These are phyloP conservation scores for Sparassis latifolia DNA, from an alignment of 1,284 basidiomycete genomes.

Conservation along the genomic window DNA sequence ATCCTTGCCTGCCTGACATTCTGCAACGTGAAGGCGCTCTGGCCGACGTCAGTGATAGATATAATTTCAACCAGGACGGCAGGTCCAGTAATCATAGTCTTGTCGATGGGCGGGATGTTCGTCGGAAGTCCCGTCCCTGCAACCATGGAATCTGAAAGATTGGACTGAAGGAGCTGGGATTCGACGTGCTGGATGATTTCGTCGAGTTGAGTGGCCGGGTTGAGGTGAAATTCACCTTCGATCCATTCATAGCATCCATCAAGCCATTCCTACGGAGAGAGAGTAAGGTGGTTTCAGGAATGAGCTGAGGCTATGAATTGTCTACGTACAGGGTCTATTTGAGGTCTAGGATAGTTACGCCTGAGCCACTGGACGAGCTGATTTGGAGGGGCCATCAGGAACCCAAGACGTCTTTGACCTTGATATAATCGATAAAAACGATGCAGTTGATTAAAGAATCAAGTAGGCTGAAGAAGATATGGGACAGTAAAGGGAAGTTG, in stretches of 20 bases:
- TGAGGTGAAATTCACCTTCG: slow-evolving; percentile 37
- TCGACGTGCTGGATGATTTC: slow-evolving; percentile 47
- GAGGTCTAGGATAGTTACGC: slow-evolving; percentile 43
- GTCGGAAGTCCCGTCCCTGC: slow-evolving; percentile 59
- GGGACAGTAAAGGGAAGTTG: no score
- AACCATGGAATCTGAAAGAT: slow-evolving; percentile 62
- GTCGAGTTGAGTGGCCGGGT: slow-evolving; percentile 39
- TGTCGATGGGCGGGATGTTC: slow-evolving; percentile 31
- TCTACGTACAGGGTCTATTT: slow-evolving; percentile 45
- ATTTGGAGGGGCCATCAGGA: slow-evolving; percentile 17
- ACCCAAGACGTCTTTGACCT: not conserved
- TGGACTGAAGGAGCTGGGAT: slow-evolving; percentile 63
- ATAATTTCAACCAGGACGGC: slow-evolving; percentile 60
- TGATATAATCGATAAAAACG: no score
- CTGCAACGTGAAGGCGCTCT: slow-evolving; percentile 62
- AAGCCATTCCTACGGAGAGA: slow-evolving; percentile 56
- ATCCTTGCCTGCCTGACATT: slow-evolving; percentile 57
- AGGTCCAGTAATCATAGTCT: slow-evolving; percentile 30
- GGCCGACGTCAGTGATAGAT: slow-evolving; percentile 67
- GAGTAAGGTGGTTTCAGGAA: not conserved
- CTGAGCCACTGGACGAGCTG: slow-evolving; percentile 39
- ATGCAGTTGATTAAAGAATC: no score
- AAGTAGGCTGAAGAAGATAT: no score
- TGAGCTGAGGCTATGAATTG: not conserved
- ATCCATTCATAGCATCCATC: slow-evolving; percentile 64